A percentile compares a stretch with the other conserved stretches of the same genome.
These are phyloP conservation scores for Fusarium goolgardi DNA, from an alignment of 2,329 filamentous ascomycete species.

Conservation along the genomic window DNA sequence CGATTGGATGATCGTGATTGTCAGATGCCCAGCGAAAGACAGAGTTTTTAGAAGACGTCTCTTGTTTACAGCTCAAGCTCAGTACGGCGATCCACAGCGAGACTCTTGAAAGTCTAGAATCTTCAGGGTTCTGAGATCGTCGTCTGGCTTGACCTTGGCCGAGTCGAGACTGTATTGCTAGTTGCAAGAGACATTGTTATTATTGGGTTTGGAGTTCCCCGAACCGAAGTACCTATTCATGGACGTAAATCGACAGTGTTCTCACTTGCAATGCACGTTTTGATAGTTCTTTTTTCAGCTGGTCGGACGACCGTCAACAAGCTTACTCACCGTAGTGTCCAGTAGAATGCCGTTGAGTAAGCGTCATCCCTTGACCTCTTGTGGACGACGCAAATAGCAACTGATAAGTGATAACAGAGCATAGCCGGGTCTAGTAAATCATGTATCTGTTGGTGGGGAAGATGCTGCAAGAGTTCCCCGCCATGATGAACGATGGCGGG, in stretches of 20 bases:
- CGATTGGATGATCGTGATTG: slow-evolving; percentile 30
- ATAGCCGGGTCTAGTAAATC: slow-evolving; percentile 16
- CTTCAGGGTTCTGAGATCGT: slow-evolving; percentile 1
- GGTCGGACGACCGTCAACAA: slow-evolving; percentile 36
- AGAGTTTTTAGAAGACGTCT: slow-evolving; percentile 16
- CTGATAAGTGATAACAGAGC: slow-evolving; percentile 6
- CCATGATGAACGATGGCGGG: slow-evolving; percentile 37
- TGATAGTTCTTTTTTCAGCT: slow-evolving; percentile 26
- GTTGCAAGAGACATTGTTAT: background rate
- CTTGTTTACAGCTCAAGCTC: slow-evolving; percentile 1
- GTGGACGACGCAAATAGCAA: slow-evolving; percentile 35
- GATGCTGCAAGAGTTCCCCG: slow-evolving; percentile 38
- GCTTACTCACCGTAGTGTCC: slow-evolving; percentile 34
- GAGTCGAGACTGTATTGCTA: slow-evolving; percentile 2
- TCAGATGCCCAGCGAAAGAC: slow-evolving; percentile 33
- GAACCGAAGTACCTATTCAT: background rate
- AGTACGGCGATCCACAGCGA: background rate
- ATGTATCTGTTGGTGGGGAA: slow-evolving; percentile 45
- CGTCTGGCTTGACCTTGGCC: background rate
- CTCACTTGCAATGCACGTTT: slow-evolving; percentile 30
- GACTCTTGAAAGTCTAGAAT: slow-evolving; percentile 8
- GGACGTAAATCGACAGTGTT: slow-evolving; percentile 6
- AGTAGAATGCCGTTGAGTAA: slow-evolving; percentile 47
- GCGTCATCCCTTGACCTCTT: slow-evolving; percentile 45
- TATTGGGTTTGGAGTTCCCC: background rate